Percentiles rank a stretch among this genome's conserved stretches.
These are phyloP conservation scores for Arctium minus DNA, from an alignment of 129 eudicot genomes.

Conservation along the genomic window DNA sequence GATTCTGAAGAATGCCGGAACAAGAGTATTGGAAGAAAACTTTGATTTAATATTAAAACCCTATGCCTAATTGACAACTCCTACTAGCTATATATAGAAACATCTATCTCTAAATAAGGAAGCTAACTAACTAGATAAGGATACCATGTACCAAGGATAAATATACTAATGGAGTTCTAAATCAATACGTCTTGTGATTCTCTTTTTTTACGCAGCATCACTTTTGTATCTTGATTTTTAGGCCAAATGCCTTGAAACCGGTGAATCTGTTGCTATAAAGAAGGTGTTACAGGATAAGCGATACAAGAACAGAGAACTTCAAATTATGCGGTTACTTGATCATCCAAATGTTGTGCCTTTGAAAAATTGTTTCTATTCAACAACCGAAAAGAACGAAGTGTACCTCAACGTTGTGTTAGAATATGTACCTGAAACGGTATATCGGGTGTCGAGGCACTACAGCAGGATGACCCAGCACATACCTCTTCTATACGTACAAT, in stretches of 20 bases:
- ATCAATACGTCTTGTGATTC: background rate
- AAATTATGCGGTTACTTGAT: conserved; percentile 34
- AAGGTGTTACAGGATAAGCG: conserved; percentile 38
- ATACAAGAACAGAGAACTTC: conserved; percentile 37
- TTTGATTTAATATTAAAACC: no score
- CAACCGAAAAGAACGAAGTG: conserved; percentile 36
- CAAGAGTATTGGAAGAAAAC: no score
- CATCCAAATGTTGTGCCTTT: conserved; percentile 35
- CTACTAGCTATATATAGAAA: no score
- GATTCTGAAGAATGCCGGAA: no score
- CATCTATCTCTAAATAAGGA: no score
- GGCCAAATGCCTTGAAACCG: conserved; percentile 44
- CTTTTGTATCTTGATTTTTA: background rate
- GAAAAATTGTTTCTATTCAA: conserved; percentile 37
- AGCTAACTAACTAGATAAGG: no score
- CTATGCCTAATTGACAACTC: no score
- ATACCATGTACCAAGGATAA: background rate
- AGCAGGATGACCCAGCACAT: conserved; percentile 33
- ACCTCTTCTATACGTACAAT: conserved; percentile 32
- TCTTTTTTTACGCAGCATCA: background rate
- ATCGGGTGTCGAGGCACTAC: conserved; percentile 32
- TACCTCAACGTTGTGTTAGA: conserved; percentile 36
- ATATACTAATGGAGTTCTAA: background rate
- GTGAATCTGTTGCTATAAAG: conserved; percentile 36
- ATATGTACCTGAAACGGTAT: conserved; percentile 34